Conservation (phyloP, 2,329 filamentous ascomycete species). For the Fusarium paranaense region DNA sequence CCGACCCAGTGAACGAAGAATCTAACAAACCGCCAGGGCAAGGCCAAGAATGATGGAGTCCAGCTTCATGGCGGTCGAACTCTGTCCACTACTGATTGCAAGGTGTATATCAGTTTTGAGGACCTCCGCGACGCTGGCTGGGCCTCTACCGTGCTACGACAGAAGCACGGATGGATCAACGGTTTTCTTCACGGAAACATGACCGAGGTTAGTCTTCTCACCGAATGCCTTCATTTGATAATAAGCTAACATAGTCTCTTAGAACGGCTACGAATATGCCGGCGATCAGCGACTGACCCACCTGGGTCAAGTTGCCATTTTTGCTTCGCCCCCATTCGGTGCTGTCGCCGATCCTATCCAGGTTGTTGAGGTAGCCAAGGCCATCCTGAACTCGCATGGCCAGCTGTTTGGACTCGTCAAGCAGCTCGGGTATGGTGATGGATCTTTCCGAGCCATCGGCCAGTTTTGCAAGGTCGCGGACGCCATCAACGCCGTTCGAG, state of each 20-base stretch:
- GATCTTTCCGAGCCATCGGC: conserved; percentile 59
- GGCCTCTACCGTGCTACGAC: conserved; percentile 59
- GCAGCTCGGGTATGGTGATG: conserved; percentile 54
- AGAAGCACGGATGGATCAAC: conserved; percentile 57
- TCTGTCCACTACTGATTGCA: conserved; percentile 52
- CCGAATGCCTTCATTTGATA: neutral
- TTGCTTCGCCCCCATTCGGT: conserved; percentile 37
- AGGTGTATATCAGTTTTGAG: conserved; percentile 66
- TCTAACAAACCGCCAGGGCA: conserved; percentile 50
- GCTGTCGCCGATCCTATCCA: conserved; percentile 47
- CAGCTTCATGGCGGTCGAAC: conserved; percentile 53
- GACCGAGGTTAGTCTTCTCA: conserved; percentile 19
- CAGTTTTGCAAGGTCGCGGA: conserved; percentile 65
- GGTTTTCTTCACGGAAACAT: conserved; percentile 37
- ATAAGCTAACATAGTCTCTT: neutral
- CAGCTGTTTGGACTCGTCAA: conserved; percentile 65
- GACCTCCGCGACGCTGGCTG: conserved; percentile 71
- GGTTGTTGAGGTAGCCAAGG: conserved; percentile 46
- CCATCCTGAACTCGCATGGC: conserved; percentile 60
- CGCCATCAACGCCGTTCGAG: conserved; percentile 55
- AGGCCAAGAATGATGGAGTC: conserved; percentile 48
- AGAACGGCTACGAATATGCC: conserved; percentile 14
- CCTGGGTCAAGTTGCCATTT: conserved; percentile 47
- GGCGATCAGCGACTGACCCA: conserved; percentile 18
- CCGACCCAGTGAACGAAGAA: neutral